Base-by-base conservation (phyloP, 2,329 filamentous ascomycete species). In the Hymenoscyphus albidus region DNA sequence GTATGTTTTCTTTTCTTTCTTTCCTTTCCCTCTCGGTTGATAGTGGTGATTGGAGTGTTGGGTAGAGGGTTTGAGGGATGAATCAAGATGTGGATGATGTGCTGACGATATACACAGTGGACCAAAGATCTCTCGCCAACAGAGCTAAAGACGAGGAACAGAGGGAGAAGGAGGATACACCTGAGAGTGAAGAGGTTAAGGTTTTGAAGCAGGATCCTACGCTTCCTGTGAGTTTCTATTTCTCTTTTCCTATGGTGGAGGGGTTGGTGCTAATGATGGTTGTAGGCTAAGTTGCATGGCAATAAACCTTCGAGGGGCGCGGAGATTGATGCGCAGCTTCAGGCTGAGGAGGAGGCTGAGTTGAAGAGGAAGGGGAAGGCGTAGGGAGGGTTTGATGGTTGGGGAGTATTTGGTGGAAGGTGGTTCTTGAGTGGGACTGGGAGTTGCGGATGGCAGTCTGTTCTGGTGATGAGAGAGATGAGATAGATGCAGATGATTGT, bases 231-330 rank as follows among this genome's bases (percentile, higher is more conserved):
- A 64, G 82, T 71, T 39, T 14, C 40, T 58, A 59, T 67, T 31
- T 68, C 62, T 40, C 16, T 16, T 6, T n/a, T 3, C 14, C 16
- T 44, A 14, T 44, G 3, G 14, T 44, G n/a, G 16, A n/a, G 13
- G 14, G 9, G 9, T n/a, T n/a, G 3, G 14, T 48, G 7, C 42
- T 48, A 18, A 48, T n/a, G 14, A 48, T 16, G n/a, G 5, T 48
- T 48, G 5, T n/a, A 78, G 85, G 89, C 89, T 63, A 83, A 78
- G 70, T 74, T 81, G 68, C 89, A 93, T 74, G 89, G 89, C 66
- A 92, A 92, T 74, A 82, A 92, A 78, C 90, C 89, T 1, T 89
- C 86, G 22, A 85, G 81, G 73, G 89, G 90, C 18, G 90, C 89
- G 31, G 84, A 89, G 81, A 82, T 92, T 64, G 90, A 93, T 75